Conservation (phyloP, 441 rosid species). For the Populus hybrid region DNA sequence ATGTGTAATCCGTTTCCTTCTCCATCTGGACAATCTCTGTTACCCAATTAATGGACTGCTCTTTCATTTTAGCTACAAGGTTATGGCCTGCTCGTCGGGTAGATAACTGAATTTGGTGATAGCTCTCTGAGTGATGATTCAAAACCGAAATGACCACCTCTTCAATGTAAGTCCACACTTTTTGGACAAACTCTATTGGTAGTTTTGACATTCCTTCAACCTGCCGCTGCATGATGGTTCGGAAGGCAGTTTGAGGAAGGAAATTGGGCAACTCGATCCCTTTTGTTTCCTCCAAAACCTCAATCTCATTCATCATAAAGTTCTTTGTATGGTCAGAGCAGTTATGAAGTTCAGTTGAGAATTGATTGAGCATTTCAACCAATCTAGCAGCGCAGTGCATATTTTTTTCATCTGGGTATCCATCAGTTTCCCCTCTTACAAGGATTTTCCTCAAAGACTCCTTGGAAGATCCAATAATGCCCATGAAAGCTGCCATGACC, state of each 20-base stretch:
- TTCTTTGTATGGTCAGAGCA: conserved; percentile 1
- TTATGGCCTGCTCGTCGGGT: conserved; percentile 4
- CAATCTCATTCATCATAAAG: conserved; percentile 15
- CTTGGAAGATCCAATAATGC: conserved; percentile 21
- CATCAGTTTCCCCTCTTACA: conserved; percentile 18
- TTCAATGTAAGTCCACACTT: conserved; percentile 27
- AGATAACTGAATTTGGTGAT: conserved; percentile 14
- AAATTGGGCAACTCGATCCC: conserved; percentile 20
- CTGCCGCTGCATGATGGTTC: conserved; percentile 9
- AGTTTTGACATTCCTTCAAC: conserved; percentile 15
- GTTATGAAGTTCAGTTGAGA: background rate
- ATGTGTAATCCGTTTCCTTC: conserved; percentile 34
- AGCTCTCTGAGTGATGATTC: conserved; percentile 13
- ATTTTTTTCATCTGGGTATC: conserved; percentile 1
- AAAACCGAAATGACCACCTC: conserved; percentile 17
- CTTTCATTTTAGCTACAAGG: conserved; percentile 12
- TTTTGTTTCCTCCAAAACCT: conserved; percentile 19
- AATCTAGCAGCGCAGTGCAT: conserved; percentile 19
- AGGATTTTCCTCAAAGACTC: conserved; percentile 30
- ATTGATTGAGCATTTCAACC: conserved; percentile 17
- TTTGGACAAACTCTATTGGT: conserved; percentile 19
- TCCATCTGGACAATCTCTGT: conserved; percentile 27
- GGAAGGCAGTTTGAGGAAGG: conserved; percentile 19
- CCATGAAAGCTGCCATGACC: conserved; percentile 29
- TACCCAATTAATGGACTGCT: conserved; percentile 20